These are phyloP conservation scores for Pseudonitzschia pungens DNA, from an alignment of 108 stramenopile genomes.

Conservation along the genomic window DNA sequence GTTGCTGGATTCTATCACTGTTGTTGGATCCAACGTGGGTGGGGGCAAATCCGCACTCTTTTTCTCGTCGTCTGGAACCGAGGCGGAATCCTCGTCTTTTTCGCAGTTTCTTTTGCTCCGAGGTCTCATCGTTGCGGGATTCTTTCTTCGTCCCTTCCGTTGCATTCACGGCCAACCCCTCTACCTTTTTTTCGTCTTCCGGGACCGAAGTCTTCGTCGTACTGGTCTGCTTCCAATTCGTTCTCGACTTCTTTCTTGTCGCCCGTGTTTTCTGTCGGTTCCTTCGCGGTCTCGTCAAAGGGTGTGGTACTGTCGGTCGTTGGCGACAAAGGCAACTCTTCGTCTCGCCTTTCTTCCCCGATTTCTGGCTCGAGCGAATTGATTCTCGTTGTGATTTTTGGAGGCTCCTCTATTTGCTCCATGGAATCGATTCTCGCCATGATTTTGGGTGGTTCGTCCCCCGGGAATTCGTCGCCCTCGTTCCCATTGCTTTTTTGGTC, in stretches of 20 bases:
- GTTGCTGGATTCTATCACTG: neutral
- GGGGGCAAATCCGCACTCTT: neutral
- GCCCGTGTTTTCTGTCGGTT: neutral
- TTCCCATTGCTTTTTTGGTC: neutral
- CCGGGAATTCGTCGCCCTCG: neutral
- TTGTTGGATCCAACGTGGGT: neutral
- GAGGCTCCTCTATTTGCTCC: conserved; percentile 7
- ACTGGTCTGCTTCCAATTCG: no score
- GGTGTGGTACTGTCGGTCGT: neutral
- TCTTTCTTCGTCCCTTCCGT: no score
- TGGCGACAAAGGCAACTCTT: neutral
- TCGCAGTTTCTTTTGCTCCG: neutral
- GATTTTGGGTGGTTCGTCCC: neutral
- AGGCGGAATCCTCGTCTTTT: neutral
- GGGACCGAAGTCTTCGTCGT: no score
- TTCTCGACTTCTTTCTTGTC: neutral
- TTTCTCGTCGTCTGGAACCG: neutral
- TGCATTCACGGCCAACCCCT: no score
- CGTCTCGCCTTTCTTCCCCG: conserved; percentile 1
- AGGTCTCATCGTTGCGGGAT: no score
- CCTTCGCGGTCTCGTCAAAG: neutral
- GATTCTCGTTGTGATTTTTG: neutral
- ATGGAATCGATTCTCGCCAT: neutral
- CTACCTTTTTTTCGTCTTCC: no score
- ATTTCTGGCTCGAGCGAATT: neutral